phyloP scores from a whole-genome alignment of 2,329 filamentous ascomycete species.

The Trichoderma guizhouense region DNA sequence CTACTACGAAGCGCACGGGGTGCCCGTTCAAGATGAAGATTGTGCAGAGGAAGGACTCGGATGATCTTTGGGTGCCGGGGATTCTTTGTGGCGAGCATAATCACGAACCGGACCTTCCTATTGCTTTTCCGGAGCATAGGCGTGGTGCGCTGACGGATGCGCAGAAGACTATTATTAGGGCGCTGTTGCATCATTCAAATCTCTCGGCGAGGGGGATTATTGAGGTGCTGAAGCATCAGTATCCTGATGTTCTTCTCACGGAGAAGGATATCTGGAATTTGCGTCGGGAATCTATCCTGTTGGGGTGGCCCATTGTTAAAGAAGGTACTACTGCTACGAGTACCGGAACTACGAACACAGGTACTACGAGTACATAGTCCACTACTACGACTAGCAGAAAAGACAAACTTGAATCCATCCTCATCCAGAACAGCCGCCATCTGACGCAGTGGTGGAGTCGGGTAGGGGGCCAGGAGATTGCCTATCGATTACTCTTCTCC shows the following conservation, averaged over 20 bases:
- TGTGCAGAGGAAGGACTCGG: background rate
- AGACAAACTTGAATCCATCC: background rate
- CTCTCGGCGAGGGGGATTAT: background rate
- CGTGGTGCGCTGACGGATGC: background rate
- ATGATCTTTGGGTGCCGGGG: background rate
- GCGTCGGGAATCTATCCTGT: background rate
- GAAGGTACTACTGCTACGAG: background rate
- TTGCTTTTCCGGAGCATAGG: background rate
- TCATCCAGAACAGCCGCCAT: background rate
- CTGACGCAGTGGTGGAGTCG: background rate
- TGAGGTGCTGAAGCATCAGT: background rate
- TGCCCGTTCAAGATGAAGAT: constrained; percentile 18
- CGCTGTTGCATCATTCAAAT: background rate
- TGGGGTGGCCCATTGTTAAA: background rate
- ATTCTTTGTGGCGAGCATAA: background rate
- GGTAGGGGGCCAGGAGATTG: constrained; percentile 3
- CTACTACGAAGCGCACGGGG: background rate
- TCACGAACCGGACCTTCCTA: background rate
- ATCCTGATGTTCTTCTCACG: background rate
- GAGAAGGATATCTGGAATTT: background rate
- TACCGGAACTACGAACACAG: background rate
- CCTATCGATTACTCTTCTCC: background rate
- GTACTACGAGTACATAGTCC: background rate
- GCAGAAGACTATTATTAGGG: background rate
- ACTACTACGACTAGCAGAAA: background rate